Conservation (phyloP, 2,329 filamentous ascomycete species). For the Hymenoscyphus occultus region DNA sequence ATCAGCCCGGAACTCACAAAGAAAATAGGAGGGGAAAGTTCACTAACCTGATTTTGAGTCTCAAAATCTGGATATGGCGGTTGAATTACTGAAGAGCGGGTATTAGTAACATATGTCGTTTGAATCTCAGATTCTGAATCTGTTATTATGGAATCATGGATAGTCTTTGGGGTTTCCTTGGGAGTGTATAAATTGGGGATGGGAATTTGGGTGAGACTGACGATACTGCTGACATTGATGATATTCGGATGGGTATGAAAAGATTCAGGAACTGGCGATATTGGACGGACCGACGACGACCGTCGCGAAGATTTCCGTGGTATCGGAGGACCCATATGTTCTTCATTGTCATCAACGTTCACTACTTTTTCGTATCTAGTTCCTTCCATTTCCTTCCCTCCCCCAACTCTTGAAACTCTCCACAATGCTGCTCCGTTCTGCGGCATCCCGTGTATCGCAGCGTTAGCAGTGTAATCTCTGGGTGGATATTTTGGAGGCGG, state of each 20-base stretch:
- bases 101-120: no score
- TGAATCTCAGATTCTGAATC: no score
- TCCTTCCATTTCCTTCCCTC: not conserved
- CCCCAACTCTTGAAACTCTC: not conserved
- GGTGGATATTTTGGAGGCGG: not conserved
- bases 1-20: not conserved
- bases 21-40: not conserved
- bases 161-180: no score
- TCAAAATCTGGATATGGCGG: not conserved
- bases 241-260: no score
- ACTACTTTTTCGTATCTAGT: not conserved
- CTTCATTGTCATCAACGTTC: not conserved
- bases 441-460: not conserved
- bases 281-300: no score
- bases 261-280: no score
- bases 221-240: not conserved
- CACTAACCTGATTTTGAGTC: not conserved
- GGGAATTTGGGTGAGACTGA: not conserved
- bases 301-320: no score
- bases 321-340: no score
- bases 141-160: no score
- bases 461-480: not conserved
- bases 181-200: not conserved
- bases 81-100: not conserved
- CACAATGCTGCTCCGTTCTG: not conserved